A percentile compares a stretch with the other conserved stretches of the same genome.
Conservation (phyloP, 768 basidiomycete genomes). For the Rhodotorula kratochvilovae region DNA sequence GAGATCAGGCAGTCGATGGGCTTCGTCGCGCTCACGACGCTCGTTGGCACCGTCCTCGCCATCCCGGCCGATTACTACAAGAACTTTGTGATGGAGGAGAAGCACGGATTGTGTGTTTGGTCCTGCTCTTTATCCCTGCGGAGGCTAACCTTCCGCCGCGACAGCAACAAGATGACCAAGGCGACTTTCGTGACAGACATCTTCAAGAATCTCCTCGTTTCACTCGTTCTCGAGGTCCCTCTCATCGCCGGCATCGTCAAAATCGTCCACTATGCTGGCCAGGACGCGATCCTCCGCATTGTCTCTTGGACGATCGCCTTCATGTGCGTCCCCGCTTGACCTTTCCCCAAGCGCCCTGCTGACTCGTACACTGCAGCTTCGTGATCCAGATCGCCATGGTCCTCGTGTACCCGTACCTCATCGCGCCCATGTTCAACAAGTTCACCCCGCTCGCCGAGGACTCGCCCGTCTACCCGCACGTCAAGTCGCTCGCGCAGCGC, state of each 20-base stretch:
- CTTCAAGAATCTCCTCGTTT: conserved; percentile 56
- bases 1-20: conserved; percentile 28
- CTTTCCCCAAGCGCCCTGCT: too few relatives aligned
- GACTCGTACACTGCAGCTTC: too few relatives aligned
- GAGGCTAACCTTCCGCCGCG: too few relatives aligned
- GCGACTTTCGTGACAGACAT: conserved; percentile 70
- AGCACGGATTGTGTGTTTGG: conserved; percentile 66
- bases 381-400: conserved; percentile 71
- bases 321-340: conserved; percentile 52
- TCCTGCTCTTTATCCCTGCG: too few relatives aligned
- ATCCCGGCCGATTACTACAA: conserved; percentile 75
- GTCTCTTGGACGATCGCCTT: conserved; percentile 91
- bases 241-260: conserved; percentile 81
- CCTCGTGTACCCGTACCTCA: conserved; percentile 63
- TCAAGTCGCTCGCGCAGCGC: conserved; percentile 69
- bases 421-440: conserved; percentile 97
- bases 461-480: conserved; percentile 48
- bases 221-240: conserved; percentile 68
- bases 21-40: conserved; percentile 33
- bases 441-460: conserved; percentile 76
- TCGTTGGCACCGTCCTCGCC: conserved; percentile 63
- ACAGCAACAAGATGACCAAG: conserved; percentile 74
- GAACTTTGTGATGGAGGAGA: conserved; percentile 90
- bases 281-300: conserved; percentile 31
- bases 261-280: conserved; percentile 86